These are phyloP conservation scores for Cladosporium sp. DNA, from an alignment of 2,329 filamentous ascomycete genomes.

Conservation along the genomic window DNA sequence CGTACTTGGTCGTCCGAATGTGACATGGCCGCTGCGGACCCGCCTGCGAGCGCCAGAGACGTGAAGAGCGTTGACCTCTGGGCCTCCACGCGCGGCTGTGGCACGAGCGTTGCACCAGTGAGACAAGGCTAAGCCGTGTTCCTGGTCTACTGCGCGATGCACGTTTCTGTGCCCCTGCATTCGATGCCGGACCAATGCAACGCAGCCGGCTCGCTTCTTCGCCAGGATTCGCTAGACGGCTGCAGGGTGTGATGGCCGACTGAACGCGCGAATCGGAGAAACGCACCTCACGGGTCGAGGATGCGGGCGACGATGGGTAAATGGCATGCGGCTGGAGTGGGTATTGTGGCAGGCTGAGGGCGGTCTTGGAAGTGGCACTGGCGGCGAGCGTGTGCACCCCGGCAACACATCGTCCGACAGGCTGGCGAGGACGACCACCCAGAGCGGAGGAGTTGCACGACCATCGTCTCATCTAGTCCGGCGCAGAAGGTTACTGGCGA, in stretches of 20 bases:
- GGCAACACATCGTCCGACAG: slow-evolving; percentile 10
- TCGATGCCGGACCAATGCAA: slow-evolving; percentile 3
- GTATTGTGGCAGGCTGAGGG: no score
- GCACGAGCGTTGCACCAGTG: slow-evolving; percentile 10
- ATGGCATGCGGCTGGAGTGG: no score
- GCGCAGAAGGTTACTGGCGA: no score
- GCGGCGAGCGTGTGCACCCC: background rate
- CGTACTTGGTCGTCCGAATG: background rate
- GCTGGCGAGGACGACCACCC: background rate
- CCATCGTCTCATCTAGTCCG: no score
- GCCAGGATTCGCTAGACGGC: slow-evolving; percentile 3
- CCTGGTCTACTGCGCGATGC: slow-evolving; percentile 4
- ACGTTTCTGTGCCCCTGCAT: slow-evolving; percentile 2
- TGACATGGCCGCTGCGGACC: slow-evolving; percentile 2
- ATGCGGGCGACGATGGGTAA: no score
- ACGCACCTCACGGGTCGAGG: background rate
- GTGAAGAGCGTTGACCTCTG: slow-evolving; percentile 7
- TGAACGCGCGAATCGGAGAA: slow-evolving; percentile 4
- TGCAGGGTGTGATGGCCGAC: slow-evolving; percentile 1
- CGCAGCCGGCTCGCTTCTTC: slow-evolving; percentile 4
- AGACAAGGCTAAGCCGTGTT: slow-evolving; percentile 7
- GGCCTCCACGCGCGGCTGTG: slow-evolving; percentile 4
- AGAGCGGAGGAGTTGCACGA: background rate
- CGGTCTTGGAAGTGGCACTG: background rate
- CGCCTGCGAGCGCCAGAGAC: slow-evolving; percentile 2